Evolutionary conservation across 257 asterid species (phyloP), one percentile per base, ranked within the genome.

Genomic region (Nicotiana undulata): DNA sequence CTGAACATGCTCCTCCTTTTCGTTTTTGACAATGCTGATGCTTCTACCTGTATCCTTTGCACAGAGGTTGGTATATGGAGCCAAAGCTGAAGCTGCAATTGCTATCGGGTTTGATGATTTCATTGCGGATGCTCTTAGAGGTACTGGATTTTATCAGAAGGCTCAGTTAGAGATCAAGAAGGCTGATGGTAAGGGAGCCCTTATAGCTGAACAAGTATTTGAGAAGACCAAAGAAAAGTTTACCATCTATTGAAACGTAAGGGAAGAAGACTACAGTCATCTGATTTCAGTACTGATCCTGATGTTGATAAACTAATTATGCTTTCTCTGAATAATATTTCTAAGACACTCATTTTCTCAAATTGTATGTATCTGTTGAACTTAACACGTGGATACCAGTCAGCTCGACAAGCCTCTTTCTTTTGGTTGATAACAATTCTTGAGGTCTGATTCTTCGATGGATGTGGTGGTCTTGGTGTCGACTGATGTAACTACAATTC

Each of bases 71-170:
- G 99, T 96, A 24, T 94, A 96, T 37, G 99, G 99, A 80, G 98
- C 98, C 68, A 92, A 96, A 83, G 99, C 99, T 1, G 99, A 96
- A 88, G 98, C 98, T 59, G 98, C 98, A 29, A 91, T 94, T 34
- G 98, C 98, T 77, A 94, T 96, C 52, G 99, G 98, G 52, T 96
- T 96, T 7, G 99, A 96, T 63, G 97, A 92, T 88, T 96, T 96
- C 91, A 96, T 96, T 10, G 98, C 98, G 4, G 98, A 96, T 56
- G 99, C 98, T 26, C 75, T 94, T 15, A 90, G 99, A 86, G 99
- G 99, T 37, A 96, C 98, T 8, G 98, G 97, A 77, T 88, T 91
- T 72, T 94, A 96, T 85, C 98, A 96, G 85, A 96, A 96, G 85
- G 90, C 99, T 26, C 52, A 92, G 55, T 65, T 94, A 83, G 98